Conservation (phyloP, 1,139 yeast species). For the Magnusiomyces suaveolens region DNA sequence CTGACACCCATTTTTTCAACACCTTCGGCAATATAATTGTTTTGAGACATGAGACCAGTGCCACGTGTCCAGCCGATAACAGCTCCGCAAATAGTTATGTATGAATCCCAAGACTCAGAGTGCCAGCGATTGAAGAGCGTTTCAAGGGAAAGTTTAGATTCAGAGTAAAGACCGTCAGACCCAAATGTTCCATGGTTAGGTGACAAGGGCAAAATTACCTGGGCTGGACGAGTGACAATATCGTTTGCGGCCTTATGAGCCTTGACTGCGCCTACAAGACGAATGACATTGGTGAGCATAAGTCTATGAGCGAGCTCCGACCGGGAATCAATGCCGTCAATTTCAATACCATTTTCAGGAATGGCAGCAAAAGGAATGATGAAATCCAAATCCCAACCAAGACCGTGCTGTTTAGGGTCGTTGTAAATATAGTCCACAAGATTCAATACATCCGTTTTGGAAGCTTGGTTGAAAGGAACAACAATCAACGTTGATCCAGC, state of each 20-base stretch:
- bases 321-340: conserved; percentile 85
- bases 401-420: conserved; percentile 36
- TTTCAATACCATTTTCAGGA: conserved; percentile 95
- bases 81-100: conserved; percentile 95
- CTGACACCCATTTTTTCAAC: conserved; percentile 93
- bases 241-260: conserved; percentile 61
- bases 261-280: conserved; percentile 87
- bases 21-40: conserved; percentile 95
- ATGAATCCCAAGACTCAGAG: conserved; percentile 93
- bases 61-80: conserved; percentile 99
- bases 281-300: conserved; percentile 89
- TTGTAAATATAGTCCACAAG: conserved; percentile 78
- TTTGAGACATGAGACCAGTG: conserved; percentile 95
- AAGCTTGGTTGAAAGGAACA: conserved; percentile 98
- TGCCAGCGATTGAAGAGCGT: conserved; percentile 97
- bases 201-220: conserved; percentile 88
- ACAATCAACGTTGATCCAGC: conserved; percentile 84
- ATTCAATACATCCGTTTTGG: conserved; percentile 84
- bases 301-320: conserved; percentile 97
- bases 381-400: conserved; percentile 96
- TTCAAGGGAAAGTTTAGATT: conserved; percentile 89
- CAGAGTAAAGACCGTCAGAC: conserved; percentile 94
- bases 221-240: conserved; percentile 87
- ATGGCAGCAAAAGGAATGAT: conserved; percentile 84
- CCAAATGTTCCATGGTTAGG: conserved; percentile 99